These are phyloP conservation scores for Phylloboletellus chloephorus DNA, from an alignment of 1,284 basidiomycete species.

Conservation along the genomic window DNA sequence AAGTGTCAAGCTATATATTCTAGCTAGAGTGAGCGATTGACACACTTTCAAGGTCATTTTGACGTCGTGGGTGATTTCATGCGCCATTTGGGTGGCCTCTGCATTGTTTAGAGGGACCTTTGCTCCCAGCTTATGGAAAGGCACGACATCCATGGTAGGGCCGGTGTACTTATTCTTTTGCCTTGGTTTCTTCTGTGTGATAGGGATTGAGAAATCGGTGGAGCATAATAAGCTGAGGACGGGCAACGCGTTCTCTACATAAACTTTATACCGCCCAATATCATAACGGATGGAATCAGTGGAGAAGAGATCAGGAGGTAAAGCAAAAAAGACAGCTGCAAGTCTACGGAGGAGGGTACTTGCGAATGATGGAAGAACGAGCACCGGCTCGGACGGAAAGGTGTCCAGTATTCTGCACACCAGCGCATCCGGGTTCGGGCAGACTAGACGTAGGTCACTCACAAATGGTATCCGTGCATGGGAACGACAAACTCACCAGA, in stretches of 20 bases:
- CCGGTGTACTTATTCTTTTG: conserved; percentile 9
- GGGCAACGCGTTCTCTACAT: conserved; percentile 19
- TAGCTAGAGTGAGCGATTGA: not conserved
- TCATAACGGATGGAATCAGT: conserved; percentile 8
- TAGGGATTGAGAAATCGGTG: conserved; percentile 10
- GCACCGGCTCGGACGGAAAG: conserved; percentile 20
- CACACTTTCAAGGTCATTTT: conserved; percentile 31
- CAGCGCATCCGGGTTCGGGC: conserved; percentile 12
- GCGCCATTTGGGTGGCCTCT: conserved; percentile 20
- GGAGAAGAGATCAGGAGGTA: conserved; percentile 17
- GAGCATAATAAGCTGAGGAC: conserved; percentile 15
- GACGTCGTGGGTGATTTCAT: conserved; percentile 21
- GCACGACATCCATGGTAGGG: conserved; percentile 20
- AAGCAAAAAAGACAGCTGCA: conserved; percentile 18
- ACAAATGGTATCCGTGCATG: not conserved
- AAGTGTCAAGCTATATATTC: not conserved
- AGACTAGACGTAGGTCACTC: conserved; percentile 14
- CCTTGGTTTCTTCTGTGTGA: conserved; percentile 14
- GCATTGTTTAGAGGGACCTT: conserved; percentile 24
- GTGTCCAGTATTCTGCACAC: conserved; percentile 16
- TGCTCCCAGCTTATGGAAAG: conserved; percentile 25
- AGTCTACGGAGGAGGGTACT: conserved; percentile 17
- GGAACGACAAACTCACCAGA: conserved; percentile 19
- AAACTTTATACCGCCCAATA: conserved; percentile 19
- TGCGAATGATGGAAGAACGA: conserved; percentile 14